Evolutionary conservation across 1,284 basidiomycete species (phyloP), one percentile per base, ranked within the genome.

Genomic region (Chiua sp.): DNA sequence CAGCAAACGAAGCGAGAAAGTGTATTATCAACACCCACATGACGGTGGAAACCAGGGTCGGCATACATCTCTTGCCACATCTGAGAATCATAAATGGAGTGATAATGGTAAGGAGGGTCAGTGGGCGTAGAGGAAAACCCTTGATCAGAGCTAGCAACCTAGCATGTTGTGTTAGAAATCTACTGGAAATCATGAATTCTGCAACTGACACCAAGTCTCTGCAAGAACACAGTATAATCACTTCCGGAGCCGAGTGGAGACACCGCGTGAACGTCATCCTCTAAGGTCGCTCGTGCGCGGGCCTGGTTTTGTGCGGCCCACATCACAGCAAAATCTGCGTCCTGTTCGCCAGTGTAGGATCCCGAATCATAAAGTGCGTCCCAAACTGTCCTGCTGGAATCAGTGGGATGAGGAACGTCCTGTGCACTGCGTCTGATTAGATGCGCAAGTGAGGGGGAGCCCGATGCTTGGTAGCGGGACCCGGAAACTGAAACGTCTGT

Each of bases 151-250:
- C 77, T 76, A 33, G 75, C 86, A 68, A 80, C 83, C 90, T 76
- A 76, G 75, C 51, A 73, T 65, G 61, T 23, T 16, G 13, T 32
- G 22, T 56, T 23, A 57, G 55, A 50, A 47, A 46, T 46, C 26
- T 8, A 18, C 8, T 56, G 7, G 57, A 59, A 16, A 11, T 3
- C 62, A 63, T 52, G 30, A 66, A 67, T 67, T 55, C 72, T 18
- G 48, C 64, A 61, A 61, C 65, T 51, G 59, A 82, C 81, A 26
- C 84, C 83, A 26, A 85, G 73, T 52, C 79, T 77, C 68, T 90
- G 87, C 65, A 90, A 73, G 74, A 93, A 97, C n/a, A 93, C 90
- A 11, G 92, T 93, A 66, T 78, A 94, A 75, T 94, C 92, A 53
- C 82, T 89, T 48, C 91, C 84, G 33, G 83, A 85, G 16, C 84